These are phyloP conservation scores for Mortierella sp. DNA, from an alignment of 371 early-diverging fungal species.

Conservation along the genomic window DNA sequence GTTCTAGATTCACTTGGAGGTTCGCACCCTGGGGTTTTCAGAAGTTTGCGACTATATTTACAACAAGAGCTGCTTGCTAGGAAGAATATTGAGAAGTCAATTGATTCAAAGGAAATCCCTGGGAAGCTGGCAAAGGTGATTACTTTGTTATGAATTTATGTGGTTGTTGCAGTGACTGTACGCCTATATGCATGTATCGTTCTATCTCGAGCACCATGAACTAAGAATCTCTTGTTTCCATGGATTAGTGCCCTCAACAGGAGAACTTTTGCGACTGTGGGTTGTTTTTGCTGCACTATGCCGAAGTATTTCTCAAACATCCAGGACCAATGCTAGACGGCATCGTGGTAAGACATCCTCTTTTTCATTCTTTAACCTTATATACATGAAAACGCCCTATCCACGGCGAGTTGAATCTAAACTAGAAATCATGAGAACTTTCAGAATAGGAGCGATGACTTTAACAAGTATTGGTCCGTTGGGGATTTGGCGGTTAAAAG, in stretches of 20 bases:
- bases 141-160: neutral
- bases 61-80: constrained; percentile 47
- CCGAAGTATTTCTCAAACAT: constrained; percentile 61
- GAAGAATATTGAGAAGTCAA: constrained; percentile 32
- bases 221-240: neutral
- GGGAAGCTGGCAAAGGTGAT: constrained; percentile 57
- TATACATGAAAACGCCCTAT: neutral
- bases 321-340: constrained; percentile 50
- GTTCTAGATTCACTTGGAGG: constrained; percentile 69
- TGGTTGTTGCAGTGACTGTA: neutral
- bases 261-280: constrained; percentile 76
- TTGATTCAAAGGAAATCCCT: constrained; percentile 13
- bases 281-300: constrained; percentile 68
- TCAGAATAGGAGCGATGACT: constrained; percentile 20
- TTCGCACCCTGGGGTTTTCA: constrained; percentile 56
- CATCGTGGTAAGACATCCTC: constrained; percentile 42
- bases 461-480: constrained; percentile 22
- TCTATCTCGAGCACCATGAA: neutral
- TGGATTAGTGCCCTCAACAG: constrained; percentile 61
- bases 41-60: constrained; percentile 58
- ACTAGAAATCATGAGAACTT: no score
- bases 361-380: neutral
- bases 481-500: constrained; percentile 26
- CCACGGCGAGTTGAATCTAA: neutral
- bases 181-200: neutral